These are phyloP conservation scores for Drechslerella coelobrocha DNA, from an alignment of 2,329 filamentous ascomycete genomes.

Conservation along the genomic window DNA sequence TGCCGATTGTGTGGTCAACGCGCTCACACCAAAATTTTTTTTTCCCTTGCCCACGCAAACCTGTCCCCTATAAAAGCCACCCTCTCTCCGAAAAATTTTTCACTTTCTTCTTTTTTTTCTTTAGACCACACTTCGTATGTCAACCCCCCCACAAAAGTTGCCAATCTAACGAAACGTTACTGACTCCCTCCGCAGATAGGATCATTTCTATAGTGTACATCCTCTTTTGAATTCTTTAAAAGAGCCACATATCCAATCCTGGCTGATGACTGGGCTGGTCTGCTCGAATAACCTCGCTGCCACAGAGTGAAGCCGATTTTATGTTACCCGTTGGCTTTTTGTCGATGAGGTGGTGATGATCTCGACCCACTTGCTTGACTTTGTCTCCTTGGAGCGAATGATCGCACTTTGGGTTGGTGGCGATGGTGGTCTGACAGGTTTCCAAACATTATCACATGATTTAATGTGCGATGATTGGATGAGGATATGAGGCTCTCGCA, in stretches of 20 bases:
- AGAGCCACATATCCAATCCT: conserved; percentile 51
- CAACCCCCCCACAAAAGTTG: conserved; percentile 33
- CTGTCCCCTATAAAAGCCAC: conserved; percentile 30
- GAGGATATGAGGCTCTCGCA: conserved; percentile 19
- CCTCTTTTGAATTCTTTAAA: conserved; percentile 52
- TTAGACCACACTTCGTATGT: conserved; percentile 52
- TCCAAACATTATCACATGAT: conserved; percentile 14
- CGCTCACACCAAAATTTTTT: conserved; percentile 24
- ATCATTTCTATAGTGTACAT: conserved; percentile 52
- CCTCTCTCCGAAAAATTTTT: conserved; percentile 10
- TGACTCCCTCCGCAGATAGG: conserved; percentile 50
- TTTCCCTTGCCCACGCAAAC: conserved; percentile 12
- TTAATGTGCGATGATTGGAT: background rate
- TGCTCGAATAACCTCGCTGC: conserved; percentile 48
- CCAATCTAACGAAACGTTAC: conserved; percentile 3
- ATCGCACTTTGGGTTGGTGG: conserved; percentile 48
- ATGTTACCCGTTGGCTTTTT: conserved; percentile 40
- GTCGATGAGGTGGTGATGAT: conserved; percentile 51
- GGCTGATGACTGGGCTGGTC: conserved; percentile 51
- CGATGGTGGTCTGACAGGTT: conserved; percentile 52
- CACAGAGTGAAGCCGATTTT: conserved; percentile 51
- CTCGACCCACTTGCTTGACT: conserved; percentile 50
- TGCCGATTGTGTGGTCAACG: conserved; percentile 28
- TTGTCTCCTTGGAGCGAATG: conserved; percentile 38
- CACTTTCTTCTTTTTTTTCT: conserved; percentile 44